A percentile compares a stretch with the other conserved stretches of the same genome.
Conservation (phyloP, 192 early-diverging fungal species). For the Coemansia sp. region DNA sequence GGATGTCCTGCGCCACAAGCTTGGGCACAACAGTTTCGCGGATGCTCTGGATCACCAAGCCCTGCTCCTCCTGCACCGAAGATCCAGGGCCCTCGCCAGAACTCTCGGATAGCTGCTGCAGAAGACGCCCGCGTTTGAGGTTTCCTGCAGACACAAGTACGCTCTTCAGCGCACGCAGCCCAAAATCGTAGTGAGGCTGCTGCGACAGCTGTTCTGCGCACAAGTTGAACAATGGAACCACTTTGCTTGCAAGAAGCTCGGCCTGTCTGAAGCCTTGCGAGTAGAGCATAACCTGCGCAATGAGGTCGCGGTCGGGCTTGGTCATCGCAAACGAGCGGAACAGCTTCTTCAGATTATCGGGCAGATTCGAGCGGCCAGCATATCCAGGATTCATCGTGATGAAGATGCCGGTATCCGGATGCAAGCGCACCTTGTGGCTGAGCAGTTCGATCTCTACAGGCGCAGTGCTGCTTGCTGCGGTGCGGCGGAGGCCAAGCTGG, state of each 20-base stretch:
- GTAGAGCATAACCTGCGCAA: constrained; percentile 99
- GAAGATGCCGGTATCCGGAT: constrained; percentile 92
- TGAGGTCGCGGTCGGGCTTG: constrained; percentile 94
- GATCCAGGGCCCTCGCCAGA: constrained; percentile 53
- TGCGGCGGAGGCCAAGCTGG: constrained; percentile 83
- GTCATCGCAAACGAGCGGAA: constrained; percentile 99
- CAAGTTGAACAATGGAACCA: constrained; percentile 96
- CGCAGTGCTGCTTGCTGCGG: constrained; percentile 4
- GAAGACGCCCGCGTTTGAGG: constrained; percentile 84
- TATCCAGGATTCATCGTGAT: constrained; percentile 99
- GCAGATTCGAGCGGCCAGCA: constrained; percentile 96
- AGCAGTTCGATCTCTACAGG: constrained; percentile 90
- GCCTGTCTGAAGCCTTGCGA: constrained; percentile 99
- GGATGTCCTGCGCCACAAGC: constrained; percentile 95
- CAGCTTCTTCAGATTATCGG: constrained; percentile 98
- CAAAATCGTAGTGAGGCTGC: constrained; percentile 99
- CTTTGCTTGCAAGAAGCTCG: constrained; percentile 91
- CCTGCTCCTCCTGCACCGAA: constrained; percentile 77
- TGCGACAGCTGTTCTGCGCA: constrained; percentile 92
- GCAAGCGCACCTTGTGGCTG: constrained; percentile 82
- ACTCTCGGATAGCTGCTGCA: constrained; percentile 30
- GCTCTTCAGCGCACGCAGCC: constrained; percentile 96
- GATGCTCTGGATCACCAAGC: constrained; percentile 94
- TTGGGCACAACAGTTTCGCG: constrained; percentile 98
- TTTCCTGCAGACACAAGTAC: constrained; percentile 99